Base-by-base conservation (phyloP, 805 yeast species). In the Ogataea dorogensis region DNA sequence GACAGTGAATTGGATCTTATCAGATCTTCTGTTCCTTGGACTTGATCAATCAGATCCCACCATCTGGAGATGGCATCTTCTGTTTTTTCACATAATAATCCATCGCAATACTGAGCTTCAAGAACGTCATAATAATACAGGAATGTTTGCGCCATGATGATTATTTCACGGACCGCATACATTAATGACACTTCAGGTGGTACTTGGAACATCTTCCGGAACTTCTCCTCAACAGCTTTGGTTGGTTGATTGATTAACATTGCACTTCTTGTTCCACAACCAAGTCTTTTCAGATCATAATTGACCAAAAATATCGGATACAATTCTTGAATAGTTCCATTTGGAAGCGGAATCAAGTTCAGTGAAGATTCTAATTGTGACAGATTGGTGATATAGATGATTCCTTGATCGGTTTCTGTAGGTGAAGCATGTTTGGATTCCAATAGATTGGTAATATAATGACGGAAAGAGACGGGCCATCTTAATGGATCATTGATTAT, bases 201-300 rank as follows among this genome's bases (percentile, higher is more conserved):
- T 1, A 85, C 74, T 47, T 74, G 75, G 63, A 79, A 91, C 51
- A 83, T 67, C 43, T 84, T 83, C 21, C 84, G 64, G 55, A 91
- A 89, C 53, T 88, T 91, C 48, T 85, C 89, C 44, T 78, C 84
- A 6, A 81, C 75, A 0, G 96, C 84, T 49, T 78, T 86, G 0
- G 94, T 65, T 0, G 95, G 86, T 19, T 68, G 68, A n/a, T 79
- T 69, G 9, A 85, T 67, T 21, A 87, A 61, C 29, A 88, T 68
- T 0, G 88, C 81, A 0, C 95, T 79, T 41, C 98, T 68, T 7
- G 97, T 94, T 35, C 87, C 83, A 59, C 98, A 91, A 15, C 80
- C 78, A 34, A 88, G 58, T 49, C 86, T 75, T 46, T 83, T 76
- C 50, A 93, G 64, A 59, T 88, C 80, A 36, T 85, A 79, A 54